phyloP scores from a whole-genome alignment of 805 yeast species.

The Candida fluviatilis region DNA sequence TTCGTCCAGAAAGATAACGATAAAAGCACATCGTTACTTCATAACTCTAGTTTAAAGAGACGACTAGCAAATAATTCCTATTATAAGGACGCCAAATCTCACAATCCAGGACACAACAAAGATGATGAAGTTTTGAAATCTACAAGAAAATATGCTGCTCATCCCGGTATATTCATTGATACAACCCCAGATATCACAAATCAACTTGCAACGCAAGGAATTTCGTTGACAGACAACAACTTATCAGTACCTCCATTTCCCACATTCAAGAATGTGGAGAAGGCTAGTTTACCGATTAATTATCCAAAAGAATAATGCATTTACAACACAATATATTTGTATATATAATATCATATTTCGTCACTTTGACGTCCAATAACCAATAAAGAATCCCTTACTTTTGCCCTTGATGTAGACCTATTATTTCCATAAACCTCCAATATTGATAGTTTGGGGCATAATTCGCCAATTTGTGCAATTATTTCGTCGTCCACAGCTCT shows the following conservation, averaged over 20 bases:
- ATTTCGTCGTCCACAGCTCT: constrained; percentile 68
- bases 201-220: constrained; percentile 14
- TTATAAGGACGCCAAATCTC: constrained; percentile 7
- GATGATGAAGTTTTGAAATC: constrained; percentile 20
- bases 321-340: constrained; percentile 1
- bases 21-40: constrained; percentile 21
- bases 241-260: constrained; percentile 41
- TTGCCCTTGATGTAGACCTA: constrained; percentile 55
- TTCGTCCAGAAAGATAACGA: constrained; percentile 16
- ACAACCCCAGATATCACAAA: constrained; percentile 33
- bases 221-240: constrained; percentile 17
- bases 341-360: constrained; percentile 22
- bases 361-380: constrained; percentile 77
- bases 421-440: constrained; percentile 82
- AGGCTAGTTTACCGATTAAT: constrained; percentile 44
- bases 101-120: constrained; percentile 5
- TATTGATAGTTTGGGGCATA: constrained; percentile 58
- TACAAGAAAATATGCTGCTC: constrained; percentile 20
- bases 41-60: constrained; percentile 20
- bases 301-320: constrained; percentile 25
- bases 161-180: constrained; percentile 33
- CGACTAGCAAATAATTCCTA: constrained; percentile 16
- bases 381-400: constrained; percentile 48
- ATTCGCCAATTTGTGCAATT: constrained; percentile 51
- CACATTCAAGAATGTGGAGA: constrained; percentile 60